Base-by-base conservation (phyloP, 2,329 filamentous ascomycete genomes). In the Aspergillus fijiensis region DNA sequence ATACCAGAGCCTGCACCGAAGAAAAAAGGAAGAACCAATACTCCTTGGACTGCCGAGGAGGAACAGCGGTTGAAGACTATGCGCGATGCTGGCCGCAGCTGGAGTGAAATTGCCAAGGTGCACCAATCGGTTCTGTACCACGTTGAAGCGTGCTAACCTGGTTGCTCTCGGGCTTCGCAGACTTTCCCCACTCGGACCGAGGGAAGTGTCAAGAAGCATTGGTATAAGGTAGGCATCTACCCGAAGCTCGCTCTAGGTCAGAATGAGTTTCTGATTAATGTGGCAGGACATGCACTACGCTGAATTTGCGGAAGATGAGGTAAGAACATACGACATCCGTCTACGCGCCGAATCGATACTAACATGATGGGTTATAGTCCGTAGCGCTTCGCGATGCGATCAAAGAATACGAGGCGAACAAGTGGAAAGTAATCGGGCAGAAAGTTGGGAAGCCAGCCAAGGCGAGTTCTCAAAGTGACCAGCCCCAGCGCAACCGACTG, bases 361-460 rank as follows among this genome's bases (percentile, higher is more conserved):
- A 33, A 51, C 6, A 16, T 23, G 11, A 35, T 33, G 31, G 9
- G 4, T n/a, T 16, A 48, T 31, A 79, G 78, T 76, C 76, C 23
- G 70, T 75, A 63, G 78, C 79, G 33, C 82, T 99, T 60, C 85
- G 96, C 67, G 92, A 90, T 65, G 95, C 95, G 31, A 99, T 99
- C 80, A 97, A 96, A 79, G 95, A 99, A 75, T 98, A 98, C 79
- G 95, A 99, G 75, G 89, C 92, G 73, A 97, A 96, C 77, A 98
- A 98, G 76, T 99, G 95, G 95, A 98, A 98, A 80, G 87, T 89
- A 27, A 98, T 98, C 73, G 95, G 95, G 39, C 89, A 91, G 76
- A 98, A 98, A 78, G 92, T 99, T 69, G 92, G 93, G 72, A 99
- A 99, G 80, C 95, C 95, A 52, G 95, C 95, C 68, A 99, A 99